Conservation (phyloP, 1,284 basidiomycete species). For the Blastosporella zonata region DNA sequence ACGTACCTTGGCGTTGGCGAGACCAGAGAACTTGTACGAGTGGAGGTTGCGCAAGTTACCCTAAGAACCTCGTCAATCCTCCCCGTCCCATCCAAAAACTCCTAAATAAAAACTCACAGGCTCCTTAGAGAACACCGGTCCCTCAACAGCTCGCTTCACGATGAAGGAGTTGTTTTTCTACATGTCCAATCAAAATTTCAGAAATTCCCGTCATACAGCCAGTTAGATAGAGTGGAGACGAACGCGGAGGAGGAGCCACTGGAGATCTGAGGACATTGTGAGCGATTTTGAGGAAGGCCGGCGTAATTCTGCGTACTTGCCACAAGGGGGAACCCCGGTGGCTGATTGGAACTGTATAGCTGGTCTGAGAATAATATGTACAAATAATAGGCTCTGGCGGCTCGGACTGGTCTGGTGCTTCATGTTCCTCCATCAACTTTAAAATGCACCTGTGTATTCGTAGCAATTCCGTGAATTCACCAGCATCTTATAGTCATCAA, state of each 20-base stretch:
- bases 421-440: too few relatives aligned
- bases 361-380: slow-evolving; percentile 24
- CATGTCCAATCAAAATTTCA: slow-evolving; percentile 9
- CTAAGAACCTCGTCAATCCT: slow-evolving; percentile 35
- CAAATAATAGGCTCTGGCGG: slow-evolving; percentile 26
- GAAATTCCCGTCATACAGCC: background rate
- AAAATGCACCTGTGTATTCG: too few relatives aligned
- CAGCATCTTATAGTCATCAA: too few relatives aligned
- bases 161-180: slow-evolving; percentile 84
- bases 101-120: slow-evolving; percentile 53
- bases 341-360: slow-evolving; percentile 36
- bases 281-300: slow-evolving; percentile 25
- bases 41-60: slow-evolving; percentile 86
- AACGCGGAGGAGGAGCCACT: slow-evolving; percentile 89
- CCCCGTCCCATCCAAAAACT: background rate
- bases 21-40: slow-evolving; percentile 87
- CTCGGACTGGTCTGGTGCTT: too few relatives aligned
- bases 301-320: slow-evolving; percentile 10
- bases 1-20: slow-evolving; percentile 78
- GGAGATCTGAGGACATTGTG: slow-evolving; percentile 79
- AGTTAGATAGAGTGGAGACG: slow-evolving; percentile 29
- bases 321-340: slow-evolving; percentile 23
- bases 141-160: slow-evolving; percentile 71
- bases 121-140: slow-evolving; percentile 80
- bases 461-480: too few relatives aligned